Evolutionary conservation across 2,329 filamentous ascomycete genomes (phyloP).

Genomic region (Leptographium wingfieldii): DNA sequence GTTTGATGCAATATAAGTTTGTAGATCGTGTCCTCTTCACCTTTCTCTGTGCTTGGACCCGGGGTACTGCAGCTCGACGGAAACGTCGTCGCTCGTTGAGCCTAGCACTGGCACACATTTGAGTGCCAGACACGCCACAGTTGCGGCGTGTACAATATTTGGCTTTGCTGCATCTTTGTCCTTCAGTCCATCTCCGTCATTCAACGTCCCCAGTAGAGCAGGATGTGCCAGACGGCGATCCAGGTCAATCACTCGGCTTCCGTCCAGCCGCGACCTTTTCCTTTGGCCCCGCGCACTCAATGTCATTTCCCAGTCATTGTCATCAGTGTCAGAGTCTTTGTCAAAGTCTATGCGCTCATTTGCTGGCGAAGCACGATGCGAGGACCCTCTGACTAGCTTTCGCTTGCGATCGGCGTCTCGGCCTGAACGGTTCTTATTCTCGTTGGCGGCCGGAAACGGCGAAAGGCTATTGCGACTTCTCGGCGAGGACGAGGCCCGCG

Average conservation of each 20-base stretch:
- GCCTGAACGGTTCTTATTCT: conserved; percentile 14
- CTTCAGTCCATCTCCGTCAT: conserved; percentile 1
- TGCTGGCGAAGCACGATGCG: conserved; percentile 28
- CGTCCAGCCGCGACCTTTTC: conserved; percentile 19
- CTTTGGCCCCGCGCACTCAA: conserved; percentile 36
- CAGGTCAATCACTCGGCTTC: conserved; percentile 13
- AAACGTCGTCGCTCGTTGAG: conserved; percentile 38
- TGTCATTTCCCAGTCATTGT: conserved; percentile 34
- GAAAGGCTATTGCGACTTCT: conserved; percentile 17
- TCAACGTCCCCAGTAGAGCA: conserved; percentile 24
- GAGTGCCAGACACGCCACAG: conserved; percentile 38
- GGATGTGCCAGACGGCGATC: conserved; percentile 31
- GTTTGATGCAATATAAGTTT: neutral
- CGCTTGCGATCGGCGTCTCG: conserved; percentile 29
- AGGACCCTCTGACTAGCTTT: conserved; percentile 25
- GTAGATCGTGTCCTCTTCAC: conserved; percentile 11
- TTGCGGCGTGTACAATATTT: conserved; percentile 44
- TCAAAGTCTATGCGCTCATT: conserved; percentile 36
- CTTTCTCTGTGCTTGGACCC: conserved; percentile 32
- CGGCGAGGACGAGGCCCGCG: conserved; percentile 12
- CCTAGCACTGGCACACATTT: conserved; percentile 39
- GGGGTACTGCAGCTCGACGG: conserved; percentile 71
- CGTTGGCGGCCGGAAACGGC: conserved; percentile 21
- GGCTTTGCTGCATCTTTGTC: conserved; percentile 32
- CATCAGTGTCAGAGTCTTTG: conserved; percentile 36